Evolutionary conservation across 164 flowering plant genomes (phyloP), one percentile per base, ranked within the genome.

Genomic region (Hamamelis virginiana): DNA sequence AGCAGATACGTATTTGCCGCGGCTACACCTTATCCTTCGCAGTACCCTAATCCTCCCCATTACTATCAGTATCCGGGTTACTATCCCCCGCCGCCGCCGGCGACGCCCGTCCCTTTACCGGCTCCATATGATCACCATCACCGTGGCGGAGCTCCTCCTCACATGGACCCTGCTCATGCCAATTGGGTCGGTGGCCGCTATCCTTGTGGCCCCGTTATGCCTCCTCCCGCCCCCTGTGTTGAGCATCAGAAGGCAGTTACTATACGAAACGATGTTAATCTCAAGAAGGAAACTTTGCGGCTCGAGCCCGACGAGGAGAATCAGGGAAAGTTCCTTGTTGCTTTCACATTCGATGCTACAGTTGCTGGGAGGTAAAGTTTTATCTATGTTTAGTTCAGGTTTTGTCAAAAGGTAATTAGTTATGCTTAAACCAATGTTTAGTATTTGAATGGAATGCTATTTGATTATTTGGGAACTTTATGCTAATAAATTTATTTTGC

Each of bases 171-270:
- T 23, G 73, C 44, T 3, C 82, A 73, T 22, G 76, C 74, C 10
- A 79, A 78, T 67, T 81, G 91, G 88, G 84, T 61, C 13, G 85
- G 82, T 45, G 86, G 86, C n/a, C 72, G 90, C 63, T 84, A 83
- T 76, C 87, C 91, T 0, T 85, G 75, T 74, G 88, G 86, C 10
- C 82, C 86, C 1, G 77, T 78, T 51, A 70, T 81, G 69, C 78
- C 78, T 26, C 72, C 83, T 3, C 82, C 81, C 14, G 45, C 86
- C 0, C 89, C 92, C 0, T 87, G 78, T 62, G 91, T 93, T 27
- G 99, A 95, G 82, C 96, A 95, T 69, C 97, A 92, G 87, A 92
- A 90, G 74, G 98, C 98, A 8, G 88, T 90, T 14, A 92, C 96
- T 1, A 92, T 95, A 16, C 73, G 92, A 27, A 95, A 93, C 64